phyloP scores from a whole-genome alignment of 495 filamentous ascomycete species.

The Stereocaulon alpinum region DNA sequence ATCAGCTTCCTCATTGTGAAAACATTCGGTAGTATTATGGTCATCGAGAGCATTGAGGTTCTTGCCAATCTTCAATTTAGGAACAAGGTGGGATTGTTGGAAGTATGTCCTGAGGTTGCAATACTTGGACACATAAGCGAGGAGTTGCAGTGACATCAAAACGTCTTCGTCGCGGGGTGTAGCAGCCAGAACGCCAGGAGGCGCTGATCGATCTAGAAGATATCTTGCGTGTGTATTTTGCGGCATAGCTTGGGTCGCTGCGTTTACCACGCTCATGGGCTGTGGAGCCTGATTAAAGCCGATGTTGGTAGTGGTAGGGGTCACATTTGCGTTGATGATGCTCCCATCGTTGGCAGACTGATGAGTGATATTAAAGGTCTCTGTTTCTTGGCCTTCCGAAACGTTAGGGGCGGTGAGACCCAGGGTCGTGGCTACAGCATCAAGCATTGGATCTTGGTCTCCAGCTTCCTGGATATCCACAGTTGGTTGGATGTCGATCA shows the following conservation, averaged over 20 bases:
- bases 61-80: conserved; percentile 77
- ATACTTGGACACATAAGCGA: conserved; percentile 97
- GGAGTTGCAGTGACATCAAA: conserved; percentile 92
- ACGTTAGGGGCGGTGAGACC: conserved; percentile 66
- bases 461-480: conserved; percentile 77
- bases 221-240: conserved; percentile 61
- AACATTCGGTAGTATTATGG: conserved; percentile 31
- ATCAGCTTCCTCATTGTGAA: conserved; percentile 35
- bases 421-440: conserved; percentile 62
- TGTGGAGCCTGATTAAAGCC: conserved; percentile 71
- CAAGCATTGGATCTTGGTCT: conserved; percentile 61
- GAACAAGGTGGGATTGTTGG: conserved; percentile 87
- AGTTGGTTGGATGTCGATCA: conserved; percentile 64
- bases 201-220: conserved; percentile 58
- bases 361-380: conserved; percentile 95
- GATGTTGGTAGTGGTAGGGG: conserved; percentile 51
- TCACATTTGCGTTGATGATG: conserved; percentile 56
- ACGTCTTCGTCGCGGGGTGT: conserved; percentile 97
- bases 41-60: conserved; percentile 73
- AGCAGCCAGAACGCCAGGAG: conserved; percentile 60
- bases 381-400: conserved; percentile 71
- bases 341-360: conserved; percentile 78
- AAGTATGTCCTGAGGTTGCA: conserved; percentile 93
- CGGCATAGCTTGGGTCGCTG: conserved; percentile 57
- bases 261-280: conserved; percentile 51